Percentiles rank a stretch among this genome's conserved stretches.
Conservation (phyloP, 2,329 filamentous ascomycete genomes). For the Hirsutella minnesotensis region DNA sequence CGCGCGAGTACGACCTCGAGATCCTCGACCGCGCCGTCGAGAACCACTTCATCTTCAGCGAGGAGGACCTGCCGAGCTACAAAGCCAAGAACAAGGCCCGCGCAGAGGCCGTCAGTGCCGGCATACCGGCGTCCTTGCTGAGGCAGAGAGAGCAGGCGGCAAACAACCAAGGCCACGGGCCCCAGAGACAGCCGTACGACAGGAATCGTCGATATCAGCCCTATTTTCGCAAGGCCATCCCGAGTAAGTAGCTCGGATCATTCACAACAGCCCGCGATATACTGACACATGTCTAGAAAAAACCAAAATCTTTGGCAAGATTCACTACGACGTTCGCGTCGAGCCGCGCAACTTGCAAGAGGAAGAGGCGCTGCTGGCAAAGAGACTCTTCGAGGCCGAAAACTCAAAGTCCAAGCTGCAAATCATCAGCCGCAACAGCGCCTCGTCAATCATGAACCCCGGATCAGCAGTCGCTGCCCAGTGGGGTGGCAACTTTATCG, state of each 20-base stretch:
- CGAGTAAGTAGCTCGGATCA: conserved; percentile 42
- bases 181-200: conserved; percentile 32
- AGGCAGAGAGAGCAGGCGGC: conserved; percentile 18
- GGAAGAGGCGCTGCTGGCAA: conserved; percentile 51
- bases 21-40: conserved; percentile 51
- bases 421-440: conserved; percentile 36
- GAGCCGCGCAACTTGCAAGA: conserved; percentile 62
- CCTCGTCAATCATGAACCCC: conserved; percentile 44
- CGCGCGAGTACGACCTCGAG: conserved; percentile 78
- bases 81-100: conserved; percentile 37
- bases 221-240: conserved; percentile 60
- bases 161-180: not conserved
- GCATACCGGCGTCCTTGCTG: conserved; percentile 46
- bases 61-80: conserved; percentile 67
- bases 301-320: conserved; percentile 60
- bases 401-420: conserved; percentile 36
- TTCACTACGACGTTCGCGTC: conserved; percentile 66
- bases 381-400: conserved; percentile 38
- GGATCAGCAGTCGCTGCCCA: conserved; percentile 27
- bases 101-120: conserved; percentile 42
- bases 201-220: conserved; percentile 38
- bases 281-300: conserved; percentile 46
- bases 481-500: conserved; percentile 40
- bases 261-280: not conserved
- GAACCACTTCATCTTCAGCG: conserved; percentile 87